These are phyloP conservation scores for Lachnellula suecica DNA, from an alignment of 2,329 filamentous ascomycete species.

Conservation along the genomic window DNA sequence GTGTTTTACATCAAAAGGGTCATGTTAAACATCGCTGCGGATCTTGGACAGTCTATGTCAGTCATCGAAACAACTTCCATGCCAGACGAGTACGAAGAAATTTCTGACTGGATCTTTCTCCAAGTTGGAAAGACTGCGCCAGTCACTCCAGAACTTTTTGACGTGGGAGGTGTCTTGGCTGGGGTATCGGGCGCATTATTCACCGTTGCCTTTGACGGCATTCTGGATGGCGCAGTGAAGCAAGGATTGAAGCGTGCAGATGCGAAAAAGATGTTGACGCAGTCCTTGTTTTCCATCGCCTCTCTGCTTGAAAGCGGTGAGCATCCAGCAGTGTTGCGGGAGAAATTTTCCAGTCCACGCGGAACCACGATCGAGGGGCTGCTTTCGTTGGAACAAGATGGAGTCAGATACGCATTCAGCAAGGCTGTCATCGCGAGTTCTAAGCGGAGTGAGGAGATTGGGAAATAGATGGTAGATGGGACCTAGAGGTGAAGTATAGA, in stretches of 20 bases:
- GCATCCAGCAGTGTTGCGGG: slow-evolving; percentile 72
- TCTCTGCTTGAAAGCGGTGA: slow-evolving; percentile 60
- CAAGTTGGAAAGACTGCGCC: slow-evolving; percentile 70
- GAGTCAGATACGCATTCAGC: slow-evolving; percentile 64
- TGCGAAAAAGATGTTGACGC: slow-evolving; percentile 74
- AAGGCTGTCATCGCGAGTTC: slow-evolving; percentile 70
- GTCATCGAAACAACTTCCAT: slow-evolving; percentile 59
- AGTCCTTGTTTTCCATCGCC: slow-evolving; percentile 61
- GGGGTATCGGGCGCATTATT: slow-evolving; percentile 76
- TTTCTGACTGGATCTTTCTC: slow-evolving; percentile 76
- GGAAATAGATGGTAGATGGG: slow-evolving; percentile 2
- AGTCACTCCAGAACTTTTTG: slow-evolving; percentile 67
- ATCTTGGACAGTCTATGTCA: slow-evolving; percentile 79
- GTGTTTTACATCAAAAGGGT: slow-evolving; percentile 68
- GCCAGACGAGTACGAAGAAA: slow-evolving; percentile 49
- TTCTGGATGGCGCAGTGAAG: slow-evolving; percentile 74
- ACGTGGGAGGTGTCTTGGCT: slow-evolving; percentile 70
- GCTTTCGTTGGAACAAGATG: slow-evolving; percentile 71
- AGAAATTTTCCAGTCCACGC: slow-evolving; percentile 73
- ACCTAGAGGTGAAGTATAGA: background rate
- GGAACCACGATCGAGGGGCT: slow-evolving; percentile 78
- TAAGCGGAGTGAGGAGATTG: slow-evolving; percentile 36
- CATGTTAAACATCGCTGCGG: slow-evolving; percentile 81
- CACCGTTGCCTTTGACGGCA: slow-evolving; percentile 71
- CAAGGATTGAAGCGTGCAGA: slow-evolving; percentile 74